A percentile compares a stretch with the other conserved stretches of the same genome.
Evolutionary conservation across 2,329 filamentous ascomycete species (phyloP).

Genomic region (Colletotrichum higginsianum): DNA sequence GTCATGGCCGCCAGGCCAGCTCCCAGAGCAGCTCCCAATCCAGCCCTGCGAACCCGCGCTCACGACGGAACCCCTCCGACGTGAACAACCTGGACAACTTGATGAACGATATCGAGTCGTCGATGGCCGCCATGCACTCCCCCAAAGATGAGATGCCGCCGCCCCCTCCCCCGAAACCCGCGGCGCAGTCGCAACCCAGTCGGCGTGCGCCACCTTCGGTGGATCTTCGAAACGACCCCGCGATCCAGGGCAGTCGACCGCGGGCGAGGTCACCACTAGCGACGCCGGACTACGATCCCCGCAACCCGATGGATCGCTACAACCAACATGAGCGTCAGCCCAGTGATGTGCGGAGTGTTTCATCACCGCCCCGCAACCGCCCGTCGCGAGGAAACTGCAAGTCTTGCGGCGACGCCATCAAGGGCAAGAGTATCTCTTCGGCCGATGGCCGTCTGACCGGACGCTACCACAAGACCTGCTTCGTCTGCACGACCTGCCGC

Average conservation of each 20-base stretch:
- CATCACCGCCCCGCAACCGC: constrained; percentile 46
- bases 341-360: constrained; percentile 41
- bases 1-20: constrained; percentile 71
- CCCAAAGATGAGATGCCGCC: constrained; percentile 47
- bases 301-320: constrained; percentile 38
- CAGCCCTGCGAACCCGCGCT: constrained; percentile 65
- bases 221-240: constrained; percentile 53
- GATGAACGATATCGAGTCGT: constrained; percentile 70
- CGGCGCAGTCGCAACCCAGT: constrained; percentile 32
- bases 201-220: constrained; percentile 29
- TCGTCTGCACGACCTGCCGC: constrained; percentile 88
- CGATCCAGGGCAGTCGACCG: constrained; percentile 45
- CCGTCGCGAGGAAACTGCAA: constrained; percentile 83
- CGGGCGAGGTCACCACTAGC: constrained; percentile 47
- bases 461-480: constrained; percentile 95
- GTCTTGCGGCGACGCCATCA: constrained; percentile 83
- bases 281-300: constrained; percentile 43
- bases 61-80: constrained; percentile 57
- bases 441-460: constrained; percentile 93
- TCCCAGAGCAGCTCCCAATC: constrained; percentile 72
- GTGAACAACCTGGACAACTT: constrained; percentile 65
- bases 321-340: constrained; percentile 33
- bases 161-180: constrained; percentile 44
- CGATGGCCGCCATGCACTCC: constrained; percentile 59
- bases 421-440: constrained; percentile 93